Base-by-base conservation (phyloP, 2,329 filamentous ascomycete genomes). In the Alternaria atra region DNA sequence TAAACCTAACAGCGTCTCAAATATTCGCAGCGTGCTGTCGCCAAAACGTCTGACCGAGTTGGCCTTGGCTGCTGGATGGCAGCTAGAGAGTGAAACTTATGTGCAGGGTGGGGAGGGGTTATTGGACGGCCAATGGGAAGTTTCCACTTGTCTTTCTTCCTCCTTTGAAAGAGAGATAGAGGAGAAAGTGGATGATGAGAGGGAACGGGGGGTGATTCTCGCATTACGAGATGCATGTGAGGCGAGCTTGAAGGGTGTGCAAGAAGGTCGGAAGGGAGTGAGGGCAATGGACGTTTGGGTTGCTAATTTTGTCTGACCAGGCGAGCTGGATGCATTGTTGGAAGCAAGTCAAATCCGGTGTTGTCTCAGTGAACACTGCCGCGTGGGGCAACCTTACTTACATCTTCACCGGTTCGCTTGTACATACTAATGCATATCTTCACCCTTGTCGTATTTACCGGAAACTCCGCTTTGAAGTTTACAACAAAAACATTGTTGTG, bases 11-110 rank as follows among this genome's bases (percentile, higher is more conserved):
- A 82, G 79, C 54, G 60, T 53, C 0, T 79, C 78, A 8, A 87
- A 88, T 67, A 79, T 88, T 10, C 80, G 82, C 51, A 83, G 79
- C 8, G 74, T 82, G 6, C 58, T 86, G 13, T 77, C 78, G 7
- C 84, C 84, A 13, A 64, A 61, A 12, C 74, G 70, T 17, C 80
- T 87, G 34, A 78, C 67, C 6, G 66, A 71, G 3, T 65, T 80
- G 5, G 81, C 80, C 3, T 9, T 58, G 23, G 69, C 57, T 12
- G 77, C 70, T 1, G 81, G 81, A 2, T 85, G 80, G 79, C 55
- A 60, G 9, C 47, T 83, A 5, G 73, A 74, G 23, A 71, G 63
- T 5, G 80, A 84, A 58, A 68, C 46, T 1, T 62, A 66, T n/a
- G 68, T 85, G 23, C 70, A 79, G 10, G 71, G 77, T n/a, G 72